Percentiles rank a stretch among this genome's conserved stretches.
Evolutionary conservation across 768 basidiomycete genomes (phyloP).

Genomic region (Pleurotus sapidus): DNA sequence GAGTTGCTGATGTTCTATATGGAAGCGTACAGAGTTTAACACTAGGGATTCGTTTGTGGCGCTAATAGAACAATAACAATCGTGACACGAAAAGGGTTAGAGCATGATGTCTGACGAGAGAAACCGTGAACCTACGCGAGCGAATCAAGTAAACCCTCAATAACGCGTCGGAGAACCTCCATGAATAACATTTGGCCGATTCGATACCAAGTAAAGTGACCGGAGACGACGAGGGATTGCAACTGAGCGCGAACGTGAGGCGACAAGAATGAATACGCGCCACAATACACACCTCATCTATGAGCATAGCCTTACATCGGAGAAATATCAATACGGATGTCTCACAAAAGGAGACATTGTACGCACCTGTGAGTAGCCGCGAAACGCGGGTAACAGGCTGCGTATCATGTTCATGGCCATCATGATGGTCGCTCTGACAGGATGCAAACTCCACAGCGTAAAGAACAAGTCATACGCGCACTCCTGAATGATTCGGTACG

Average conservation of each 20-base stretch:
- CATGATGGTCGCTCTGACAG: conserved; percentile 69
- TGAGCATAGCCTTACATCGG: conserved; percentile 58
- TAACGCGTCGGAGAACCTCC: conserved; percentile 61
- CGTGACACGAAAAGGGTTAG: conserved; percentile 12
- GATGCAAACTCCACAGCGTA: conserved; percentile 53
- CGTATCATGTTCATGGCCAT: conserved; percentile 66
- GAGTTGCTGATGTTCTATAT: conserved; percentile 77
- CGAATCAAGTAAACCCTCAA: conserved; percentile 65
- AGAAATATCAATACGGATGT: conserved; percentile 18
- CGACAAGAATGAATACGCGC: conserved; percentile 12
- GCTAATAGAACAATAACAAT: conserved; percentile 31
- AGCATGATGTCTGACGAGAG: conserved; percentile 7
- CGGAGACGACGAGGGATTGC: conserved; percentile 65
- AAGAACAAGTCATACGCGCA: conserved; percentile 52
- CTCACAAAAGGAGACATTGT: conserved; percentile 12
- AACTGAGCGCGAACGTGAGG: conserved; percentile 41
- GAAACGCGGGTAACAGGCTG: conserved; percentile 77
- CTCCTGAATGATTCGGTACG: conserved; percentile 48
- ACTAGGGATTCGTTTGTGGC: conserved; percentile 71
- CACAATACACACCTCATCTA: conserved; percentile 65
- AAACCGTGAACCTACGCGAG: conserved; percentile 49
- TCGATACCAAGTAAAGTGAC: conserved; percentile 68
- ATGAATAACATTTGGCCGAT: conserved; percentile 55
- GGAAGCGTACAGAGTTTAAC: conserved; percentile 67
- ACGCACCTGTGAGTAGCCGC: conserved; percentile 75